phyloP scores from a whole-genome alignment of 805 yeast genomes.

The Nakazawaea ishiwadae region DNA sequence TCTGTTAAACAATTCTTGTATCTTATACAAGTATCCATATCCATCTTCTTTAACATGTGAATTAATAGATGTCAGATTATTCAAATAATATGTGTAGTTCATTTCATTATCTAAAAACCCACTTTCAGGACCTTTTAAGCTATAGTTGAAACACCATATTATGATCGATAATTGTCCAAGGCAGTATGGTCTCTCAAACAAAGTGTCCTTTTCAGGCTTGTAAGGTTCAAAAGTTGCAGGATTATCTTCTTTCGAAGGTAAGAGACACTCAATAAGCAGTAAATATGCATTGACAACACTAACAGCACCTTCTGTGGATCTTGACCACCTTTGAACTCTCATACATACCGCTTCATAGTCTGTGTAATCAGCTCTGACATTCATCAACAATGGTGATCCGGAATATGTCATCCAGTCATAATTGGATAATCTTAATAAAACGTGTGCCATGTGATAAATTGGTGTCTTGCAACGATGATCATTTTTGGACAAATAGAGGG shows the following conservation, averaged over 20 bases:
- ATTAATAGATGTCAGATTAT: conserved; percentile 1
- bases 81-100: conserved; percentile 9
- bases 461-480: conserved; percentile 51
- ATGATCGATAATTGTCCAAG: conserved; percentile 9
- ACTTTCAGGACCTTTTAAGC: conserved; percentile 19
- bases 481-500: conserved; percentile 6
- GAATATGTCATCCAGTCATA: conserved; percentile 72
- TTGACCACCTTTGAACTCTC: conserved; percentile 46
- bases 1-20: conserved; percentile 22
- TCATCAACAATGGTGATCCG: conserved; percentile 74
- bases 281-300: conserved; percentile 52
- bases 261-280: conserved; percentile 50
- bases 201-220: conserved; percentile 6
- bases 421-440: conserved; percentile 57
- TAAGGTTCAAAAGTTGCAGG: conserved; percentile 1
- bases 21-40: conserved; percentile 39
- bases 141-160: conserved; percentile 14
- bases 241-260: conserved; percentile 25
- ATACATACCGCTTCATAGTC: conserved; percentile 46
- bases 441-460: conserved; percentile 65
- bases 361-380: conserved; percentile 45
- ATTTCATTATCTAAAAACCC: conserved; percentile 21
- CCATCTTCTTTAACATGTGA: conserved; percentile 41
- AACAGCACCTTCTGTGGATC: conserved; percentile 36
- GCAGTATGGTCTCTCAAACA: conserved; percentile 9